Evolutionary conservation across 106 monocot genomes (phyloP).

Genomic region (Allium sativum): DNA sequence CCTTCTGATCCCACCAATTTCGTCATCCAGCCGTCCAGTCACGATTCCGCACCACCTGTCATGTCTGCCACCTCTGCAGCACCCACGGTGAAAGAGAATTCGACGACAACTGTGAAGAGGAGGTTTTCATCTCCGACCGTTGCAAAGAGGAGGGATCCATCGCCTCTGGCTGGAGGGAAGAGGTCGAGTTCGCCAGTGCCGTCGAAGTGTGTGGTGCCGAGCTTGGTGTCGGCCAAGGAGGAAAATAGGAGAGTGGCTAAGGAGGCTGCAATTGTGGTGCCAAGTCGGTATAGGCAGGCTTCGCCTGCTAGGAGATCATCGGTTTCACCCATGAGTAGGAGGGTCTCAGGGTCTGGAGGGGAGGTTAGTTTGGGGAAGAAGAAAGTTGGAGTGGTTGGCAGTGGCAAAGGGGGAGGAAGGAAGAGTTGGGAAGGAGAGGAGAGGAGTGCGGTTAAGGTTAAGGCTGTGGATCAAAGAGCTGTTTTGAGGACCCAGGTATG

Average conservation of each 20-base stretch:
- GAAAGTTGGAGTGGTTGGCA: slow-evolving; percentile 29
- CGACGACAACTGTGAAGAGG: slow-evolving; percentile 14
- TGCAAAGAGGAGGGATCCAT: slow-evolving; percentile 12
- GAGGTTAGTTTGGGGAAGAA: slow-evolving; percentile 42
- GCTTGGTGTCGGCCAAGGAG: slow-evolving; percentile 79
- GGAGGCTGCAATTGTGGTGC: slow-evolving; percentile 86
- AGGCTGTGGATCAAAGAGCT: slow-evolving; percentile 33
- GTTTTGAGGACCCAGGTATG: slow-evolving; percentile 66
- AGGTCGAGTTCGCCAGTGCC: slow-evolving; percentile 73
- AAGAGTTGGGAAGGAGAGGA: slow-evolving; percentile 30
- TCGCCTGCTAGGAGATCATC: slow-evolving; percentile 53
- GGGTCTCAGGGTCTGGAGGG: slow-evolving; percentile 34
- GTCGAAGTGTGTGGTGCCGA: slow-evolving; percentile 81
- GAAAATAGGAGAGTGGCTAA: slow-evolving; percentile 58
- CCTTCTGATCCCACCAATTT: slow-evolving; percentile 30
- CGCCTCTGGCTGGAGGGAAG: slow-evolving; percentile 18
- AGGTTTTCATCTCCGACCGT: slow-evolving; percentile 55
- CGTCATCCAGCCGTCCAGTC: slow-evolving; percentile 61
- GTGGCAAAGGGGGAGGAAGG: slow-evolving; percentile 15
- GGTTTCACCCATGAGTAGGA: slow-evolving; percentile 54
- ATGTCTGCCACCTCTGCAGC: background rate
- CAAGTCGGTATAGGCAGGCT: slow-evolving; percentile 88
- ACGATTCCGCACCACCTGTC: slow-evolving; percentile 13
- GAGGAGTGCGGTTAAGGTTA: slow-evolving; percentile 16
- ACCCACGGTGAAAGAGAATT: background rate